A percentile compares a stretch with the other conserved stretches of the same genome.
Evolutionary conservation across 2,329 filamentous ascomycete species (phyloP).

Genomic region (Diplodia sapinea): DNA sequence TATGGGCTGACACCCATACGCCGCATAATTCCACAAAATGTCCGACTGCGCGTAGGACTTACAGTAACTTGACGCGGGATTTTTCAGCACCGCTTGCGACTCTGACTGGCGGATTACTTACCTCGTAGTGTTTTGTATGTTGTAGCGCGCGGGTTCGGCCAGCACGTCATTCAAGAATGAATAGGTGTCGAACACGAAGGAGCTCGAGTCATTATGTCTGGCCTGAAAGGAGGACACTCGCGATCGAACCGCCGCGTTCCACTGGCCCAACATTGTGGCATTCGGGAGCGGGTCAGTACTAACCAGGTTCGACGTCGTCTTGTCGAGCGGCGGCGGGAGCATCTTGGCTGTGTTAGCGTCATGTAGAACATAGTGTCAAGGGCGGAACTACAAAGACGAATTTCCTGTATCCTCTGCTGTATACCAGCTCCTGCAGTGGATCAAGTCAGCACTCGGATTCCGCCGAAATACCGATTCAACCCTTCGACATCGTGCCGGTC

Average conservation of each 20-base stretch:
- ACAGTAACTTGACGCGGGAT: slow-evolving; percentile 44
- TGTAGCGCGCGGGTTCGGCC: slow-evolving; percentile 50
- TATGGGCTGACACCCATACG: slow-evolving; percentile 25
- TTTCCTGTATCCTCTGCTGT: slow-evolving; percentile 52
- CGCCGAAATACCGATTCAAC: neutral
- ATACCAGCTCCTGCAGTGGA: slow-evolving; percentile 46
- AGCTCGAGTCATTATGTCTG: slow-evolving; percentile 43
- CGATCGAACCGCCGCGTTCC: slow-evolving; percentile 49
- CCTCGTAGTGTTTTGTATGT: slow-evolving; percentile 54
- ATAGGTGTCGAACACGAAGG: slow-evolving; percentile 55
- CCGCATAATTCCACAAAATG: slow-evolving; percentile 40
- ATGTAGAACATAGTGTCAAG: neutral
- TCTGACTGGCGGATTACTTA: neutral
- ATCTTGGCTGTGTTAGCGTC: slow-evolving; percentile 37
- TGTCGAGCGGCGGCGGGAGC: slow-evolving; percentile 59
- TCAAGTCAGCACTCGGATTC: neutral
- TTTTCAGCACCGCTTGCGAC: neutral
- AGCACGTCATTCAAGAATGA: slow-evolving; percentile 50
- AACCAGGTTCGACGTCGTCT: slow-evolving; percentile 49
- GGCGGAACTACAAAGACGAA: slow-evolving; percentile 50
- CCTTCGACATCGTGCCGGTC: no score
- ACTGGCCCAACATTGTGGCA: slow-evolving; percentile 54
- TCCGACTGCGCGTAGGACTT: slow-evolving; percentile 54
- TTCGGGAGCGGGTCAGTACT: slow-evolving; percentile 51
- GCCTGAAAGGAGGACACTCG: slow-evolving; percentile 46